Evolutionary conservation across 2,329 filamentous ascomycete species (phyloP).

Genomic region (Sarocladium strictum): DNA sequence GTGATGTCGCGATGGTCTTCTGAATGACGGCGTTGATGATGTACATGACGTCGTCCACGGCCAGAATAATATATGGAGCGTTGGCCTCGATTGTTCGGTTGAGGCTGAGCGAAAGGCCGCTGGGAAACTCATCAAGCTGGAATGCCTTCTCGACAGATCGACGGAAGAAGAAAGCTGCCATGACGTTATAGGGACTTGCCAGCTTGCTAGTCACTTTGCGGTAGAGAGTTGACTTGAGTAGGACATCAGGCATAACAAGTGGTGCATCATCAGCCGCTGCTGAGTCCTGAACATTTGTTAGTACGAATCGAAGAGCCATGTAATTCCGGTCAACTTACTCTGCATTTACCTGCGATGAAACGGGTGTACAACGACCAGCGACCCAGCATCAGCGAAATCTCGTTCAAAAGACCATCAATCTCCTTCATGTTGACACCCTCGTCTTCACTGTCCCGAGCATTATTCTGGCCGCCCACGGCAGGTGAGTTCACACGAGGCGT

Average conservation of each 20-base stretch:
- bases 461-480: constrained; percentile 50
- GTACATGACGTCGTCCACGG: constrained; percentile 99
- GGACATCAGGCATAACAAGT: constrained; percentile 64
- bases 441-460: constrained; percentile 67
- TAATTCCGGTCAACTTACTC: constrained; percentile 44
- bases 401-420: constrained; percentile 78
- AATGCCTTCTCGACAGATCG: constrained; percentile 96
- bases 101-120: constrained; percentile 70
- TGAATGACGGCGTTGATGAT: constrained; percentile 91
- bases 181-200: constrained; percentile 74
- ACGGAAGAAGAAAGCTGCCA: constrained; percentile 96
- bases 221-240: constrained; percentile 72
- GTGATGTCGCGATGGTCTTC: constrained; percentile 79
- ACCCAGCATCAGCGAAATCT: constrained; percentile 87
- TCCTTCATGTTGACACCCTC: constrained; percentile 97
- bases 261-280: constrained; percentile 45
- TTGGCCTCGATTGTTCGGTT: constrained; percentile 67
- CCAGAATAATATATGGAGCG: constrained; percentile 86
- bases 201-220: constrained; percentile 73
- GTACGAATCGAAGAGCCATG: constrained; percentile 5
- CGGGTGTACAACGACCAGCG: constrained; percentile 89
- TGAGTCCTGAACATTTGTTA: constrained; percentile 37
- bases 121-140: constrained; percentile 84
- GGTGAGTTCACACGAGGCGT: constrained; percentile 72
- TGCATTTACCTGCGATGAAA: constrained; percentile 83